Percentiles rank a stretch among this genome's conserved stretches.
Evolutionary conservation across 1,284 basidiomycete species (phyloP).

Genomic region (Cutaneotrichosporon sp.): DNA sequence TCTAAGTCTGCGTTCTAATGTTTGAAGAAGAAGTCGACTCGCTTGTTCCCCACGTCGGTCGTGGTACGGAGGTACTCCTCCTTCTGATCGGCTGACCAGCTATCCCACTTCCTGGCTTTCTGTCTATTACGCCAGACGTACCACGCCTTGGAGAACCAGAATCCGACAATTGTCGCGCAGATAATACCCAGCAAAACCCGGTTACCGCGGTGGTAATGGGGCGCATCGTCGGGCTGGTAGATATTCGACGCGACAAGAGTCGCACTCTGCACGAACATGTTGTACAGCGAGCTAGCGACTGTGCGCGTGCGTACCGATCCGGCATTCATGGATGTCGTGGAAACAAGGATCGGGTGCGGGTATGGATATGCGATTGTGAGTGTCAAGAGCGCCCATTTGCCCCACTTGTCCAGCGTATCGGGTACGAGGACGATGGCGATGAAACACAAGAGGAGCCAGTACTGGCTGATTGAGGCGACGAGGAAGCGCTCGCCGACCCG

Average conservation of each 20-base stretch:
- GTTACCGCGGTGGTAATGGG: constrained; percentile 45
- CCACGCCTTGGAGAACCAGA: constrained; percentile 31
- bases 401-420: constrained; percentile 29
- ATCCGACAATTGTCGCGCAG: constrained; percentile 26
- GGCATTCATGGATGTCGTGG: constrained; percentile 36
- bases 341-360: constrained; percentile 30
- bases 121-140: constrained; percentile 33
- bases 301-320: constrained; percentile 46
- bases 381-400: constrained; percentile 25
- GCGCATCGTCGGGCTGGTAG: constrained; percentile 37
- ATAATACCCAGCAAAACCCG: constrained; percentile 36
- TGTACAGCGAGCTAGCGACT: constrained; percentile 42
- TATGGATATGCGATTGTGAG: constrained; percentile 27
- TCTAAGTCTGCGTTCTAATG: constrained; percentile 10
- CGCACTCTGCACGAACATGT: constrained; percentile 43
- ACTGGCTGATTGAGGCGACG: constrained; percentile 22
- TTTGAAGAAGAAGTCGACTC: constrained; percentile 24
- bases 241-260: constrained; percentile 39
- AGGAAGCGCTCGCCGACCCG: constrained; percentile 34
- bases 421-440: constrained; percentile 32
- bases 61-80: constrained; percentile 36
- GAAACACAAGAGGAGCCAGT: constrained; percentile 40
- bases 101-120: constrained; percentile 36
- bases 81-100: constrained; percentile 31
- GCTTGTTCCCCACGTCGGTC: constrained; percentile 39